Percentiles rank a stretch among this genome's conserved stretches.
phyloP scores from a whole-genome alignment of 768 basidiomycete genomes.

The Kwoniella sp. region DNA sequence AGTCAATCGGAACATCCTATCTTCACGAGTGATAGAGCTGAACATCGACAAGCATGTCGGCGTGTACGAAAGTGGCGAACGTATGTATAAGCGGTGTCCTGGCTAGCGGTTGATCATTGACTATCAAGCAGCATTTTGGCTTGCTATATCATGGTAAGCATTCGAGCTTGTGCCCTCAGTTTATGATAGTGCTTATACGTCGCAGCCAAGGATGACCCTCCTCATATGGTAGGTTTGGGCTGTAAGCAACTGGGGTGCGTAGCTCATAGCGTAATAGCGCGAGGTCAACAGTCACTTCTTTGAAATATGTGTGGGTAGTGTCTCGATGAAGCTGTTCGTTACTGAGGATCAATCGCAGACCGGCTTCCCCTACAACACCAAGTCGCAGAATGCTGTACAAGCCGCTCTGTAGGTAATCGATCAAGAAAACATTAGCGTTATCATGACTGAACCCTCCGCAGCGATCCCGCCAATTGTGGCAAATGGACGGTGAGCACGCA shows the following conservation, averaged over 20 bases:
- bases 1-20: not conserved
- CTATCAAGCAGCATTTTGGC: slow-evolving; percentile 63
- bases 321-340: not conserved
- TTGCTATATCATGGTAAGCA: slow-evolving; percentile 73
- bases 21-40: not conserved
- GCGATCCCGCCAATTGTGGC: slow-evolving; percentile 41
- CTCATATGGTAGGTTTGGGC: slow-evolving; percentile 56
- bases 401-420: slow-evolving; percentile 40
- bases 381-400: slow-evolving; percentile 21
- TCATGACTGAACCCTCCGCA: too few species aligned
- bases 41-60: slow-evolving; percentile 24
- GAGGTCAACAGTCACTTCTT: slow-evolving; percentile 33
- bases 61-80: slow-evolving; percentile 38
- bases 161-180: not conserved
- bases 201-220: slow-evolving; percentile 63
- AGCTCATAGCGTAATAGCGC: slow-evolving; percentile 10
- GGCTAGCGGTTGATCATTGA: not conserved
- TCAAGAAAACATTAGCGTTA: too few species aligned
- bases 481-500: slow-evolving; percentile 49
- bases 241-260: not conserved
- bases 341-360: slow-evolving; percentile 16
- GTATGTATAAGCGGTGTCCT: slow-evolving; percentile 24
- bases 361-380: slow-evolving; percentile 24
- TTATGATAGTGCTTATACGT: not conserved
- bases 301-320: slow-evolving; percentile 29